A percentile compares a stretch with the other conserved stretches of the same genome.
Evolutionary conservation across 345 rosid genomes (phyloP).

Genomic region (Eucalyptus urophylla): DNA sequence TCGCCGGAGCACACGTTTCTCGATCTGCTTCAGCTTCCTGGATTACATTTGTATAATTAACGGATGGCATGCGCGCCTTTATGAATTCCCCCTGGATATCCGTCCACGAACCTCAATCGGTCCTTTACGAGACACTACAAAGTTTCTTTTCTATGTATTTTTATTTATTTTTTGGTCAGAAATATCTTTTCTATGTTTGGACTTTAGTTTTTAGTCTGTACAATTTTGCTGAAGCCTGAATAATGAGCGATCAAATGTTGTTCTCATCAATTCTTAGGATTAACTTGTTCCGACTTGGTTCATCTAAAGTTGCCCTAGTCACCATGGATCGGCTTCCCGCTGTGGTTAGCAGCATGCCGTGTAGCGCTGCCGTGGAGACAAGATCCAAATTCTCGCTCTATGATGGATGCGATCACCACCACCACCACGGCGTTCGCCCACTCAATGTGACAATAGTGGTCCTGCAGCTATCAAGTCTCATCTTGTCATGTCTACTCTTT

Average conservation of each 20-base stretch:
- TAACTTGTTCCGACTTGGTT: neutral
- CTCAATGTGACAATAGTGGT: neutral
- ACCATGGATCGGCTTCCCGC: neutral
- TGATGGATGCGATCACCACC: neutral
- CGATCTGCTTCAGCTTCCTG: neutral
- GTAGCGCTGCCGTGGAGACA: neutral
- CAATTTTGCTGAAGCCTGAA: neutral
- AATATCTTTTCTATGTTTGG: neutral
- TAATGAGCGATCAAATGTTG: neutral
- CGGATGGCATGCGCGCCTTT: neutral
- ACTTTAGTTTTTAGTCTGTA: neutral
- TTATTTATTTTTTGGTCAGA: neutral
- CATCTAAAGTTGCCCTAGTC: neutral
- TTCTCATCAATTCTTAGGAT: neutral
- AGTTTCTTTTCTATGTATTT: neutral
- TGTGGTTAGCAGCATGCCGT: neutral
- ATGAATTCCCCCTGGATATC: neutral
- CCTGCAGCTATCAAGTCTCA: neutral
- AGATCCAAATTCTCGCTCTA: neutral
- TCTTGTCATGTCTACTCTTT: neutral
- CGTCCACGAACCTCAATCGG: neutral
- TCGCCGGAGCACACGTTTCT: neutral
- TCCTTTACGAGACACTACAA: neutral
- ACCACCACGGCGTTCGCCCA: neutral
- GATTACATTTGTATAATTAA: neutral